Base-by-base conservation (phyloP, 768 basidiomycete genomes). In the Lactifluus pinguis region DNA sequence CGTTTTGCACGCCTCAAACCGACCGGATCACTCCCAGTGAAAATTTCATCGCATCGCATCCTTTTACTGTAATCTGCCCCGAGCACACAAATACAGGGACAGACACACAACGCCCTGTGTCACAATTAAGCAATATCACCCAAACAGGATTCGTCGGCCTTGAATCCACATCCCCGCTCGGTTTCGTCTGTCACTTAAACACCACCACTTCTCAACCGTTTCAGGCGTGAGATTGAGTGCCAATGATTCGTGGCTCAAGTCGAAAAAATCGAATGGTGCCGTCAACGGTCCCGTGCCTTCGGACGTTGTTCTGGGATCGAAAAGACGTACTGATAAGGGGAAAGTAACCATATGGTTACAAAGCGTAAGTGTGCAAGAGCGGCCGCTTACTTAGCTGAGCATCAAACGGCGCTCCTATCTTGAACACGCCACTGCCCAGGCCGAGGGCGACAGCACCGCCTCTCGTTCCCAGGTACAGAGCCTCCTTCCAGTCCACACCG, bases 191-290 rank as follows among this genome's bases (percentile, higher is more conserved):
- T 89, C 85, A 0, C 92, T 92, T 45, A 87, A 69, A 66, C 89
- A 89, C 90, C 91, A 95, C 93, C 93, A 94, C 69, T 87, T 90
- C 72, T 95, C 93, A 25, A 94, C 65, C 72, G 82, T 74, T 53
- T 86, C 86, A 47, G 75, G 68, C 7, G 72, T 72, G 55, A 79
- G 53, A 9, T 52, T 34, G 25, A 25, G 25, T 25, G 25, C 25
- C 55, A 34, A 52, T 56, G 59, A 53, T 41, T 61, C 44, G 36
- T 60, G 17, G 51, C 49, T 45, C 5, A 67, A 62, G 55, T 82
- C 84, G 65, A 92, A 85, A 67, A 90, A 85, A 68, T 92, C 89
- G 8, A 93, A 76, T 3, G 77, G 73, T 0, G 88, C 91, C 3
- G 83, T 70, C 8, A 93, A 76, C 2, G 77, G 73, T 0, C 89